Evolutionary conservation across 192 early-diverging fungal genomes (phyloP), one percentile per base, ranked within the genome.

Genomic region (Linnemannia elongata): DNA sequence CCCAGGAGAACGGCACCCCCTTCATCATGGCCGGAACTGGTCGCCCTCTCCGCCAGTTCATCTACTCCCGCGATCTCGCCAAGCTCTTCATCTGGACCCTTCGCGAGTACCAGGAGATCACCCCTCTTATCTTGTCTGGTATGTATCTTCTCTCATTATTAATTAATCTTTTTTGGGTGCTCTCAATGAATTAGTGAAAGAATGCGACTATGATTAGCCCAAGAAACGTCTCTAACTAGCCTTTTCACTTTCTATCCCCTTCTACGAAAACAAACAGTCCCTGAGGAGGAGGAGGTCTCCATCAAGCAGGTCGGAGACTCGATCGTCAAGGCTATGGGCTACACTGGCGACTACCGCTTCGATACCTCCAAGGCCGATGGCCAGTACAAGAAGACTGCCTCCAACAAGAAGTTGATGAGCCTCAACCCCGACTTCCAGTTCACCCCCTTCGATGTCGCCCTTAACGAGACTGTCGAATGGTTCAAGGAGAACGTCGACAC

Each of bases 351-450:
- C 36, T 91, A 94, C 87, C 70, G 90, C 74, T 96, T 95, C 87
- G 96, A 96, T 90, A 91, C 92, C 54, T 89, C 91, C 41, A 92
- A 92, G 82, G 89, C 94, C 30, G 96, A 96, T 87, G 96, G 95
- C 49, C 96, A 96, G 86, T 95, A 88, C 80, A 96, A 96, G 87
- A 96, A 96, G 92, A 96, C 96, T 47, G 96, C 96, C 41, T 95
- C 91, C n/a, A 96, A 96, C 81, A 90, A 86, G 27, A 96, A 96
- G 90, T 83, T 96, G 80, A 83, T 85, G 81, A 91, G 88, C 74
- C 91, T 94, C 63, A 81, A 95, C 77, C 94, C 95, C 57, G 95
- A 92, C 76, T 96, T 96, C 86, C 41, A 95, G 84, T 96, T 96
- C 88, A 96, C 96, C 20, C 93, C 92, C 4, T 96, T 96, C 82